Base-by-base conservation (phyloP, 768 basidiomycete genomes). In the Hypholoma fasciculare region DNA sequence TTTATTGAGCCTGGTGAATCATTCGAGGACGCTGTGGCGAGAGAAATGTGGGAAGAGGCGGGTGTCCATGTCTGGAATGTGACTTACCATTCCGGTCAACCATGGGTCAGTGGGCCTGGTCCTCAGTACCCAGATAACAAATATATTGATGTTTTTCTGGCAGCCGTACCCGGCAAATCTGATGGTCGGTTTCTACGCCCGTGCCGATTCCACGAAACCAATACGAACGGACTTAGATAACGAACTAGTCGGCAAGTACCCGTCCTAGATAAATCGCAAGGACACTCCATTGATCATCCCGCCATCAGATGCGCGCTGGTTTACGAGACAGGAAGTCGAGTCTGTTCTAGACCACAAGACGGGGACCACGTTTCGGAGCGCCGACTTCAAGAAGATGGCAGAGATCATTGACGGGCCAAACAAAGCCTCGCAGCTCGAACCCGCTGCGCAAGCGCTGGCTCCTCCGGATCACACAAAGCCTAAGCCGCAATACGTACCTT, bases 1-100 rank as follows among this genome's bases (percentile, higher is more conserved):
- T 98, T 98, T 69, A 82, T 96, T 46, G 96, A 98, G 70, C 94
- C 95, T 4, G 95, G 90, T 9, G 96, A 99, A 71, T 86, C 90
- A 0, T 89, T 97, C 61, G 96, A 99, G 68, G 95, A 98, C 64
- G 90, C 96, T 2, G 95, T 98, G 30, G 78, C 83, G 52, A 82
- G 96, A 39, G 96, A 98, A 72, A 88, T 96, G 71, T 93, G 93
- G 87, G 96, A 99, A 71, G 96, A 98, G 71, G 92, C 93, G 2
- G 96, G 96, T 4, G 82, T 98, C n/a, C 83, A 80, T 48, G 92
- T 93, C 20, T 89, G 88, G 77, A 81, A 93, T 62, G 82, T 95
- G 23, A 80, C 79, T 62, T 98, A 96, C 68, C 92, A 95, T 71
- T 92, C 90, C 56, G 84, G 79, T 36, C 92, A 94, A 64, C 93